Base-by-base conservation (phyloP, 805 yeast genomes). In the Saturnispora saitoi region DNA sequence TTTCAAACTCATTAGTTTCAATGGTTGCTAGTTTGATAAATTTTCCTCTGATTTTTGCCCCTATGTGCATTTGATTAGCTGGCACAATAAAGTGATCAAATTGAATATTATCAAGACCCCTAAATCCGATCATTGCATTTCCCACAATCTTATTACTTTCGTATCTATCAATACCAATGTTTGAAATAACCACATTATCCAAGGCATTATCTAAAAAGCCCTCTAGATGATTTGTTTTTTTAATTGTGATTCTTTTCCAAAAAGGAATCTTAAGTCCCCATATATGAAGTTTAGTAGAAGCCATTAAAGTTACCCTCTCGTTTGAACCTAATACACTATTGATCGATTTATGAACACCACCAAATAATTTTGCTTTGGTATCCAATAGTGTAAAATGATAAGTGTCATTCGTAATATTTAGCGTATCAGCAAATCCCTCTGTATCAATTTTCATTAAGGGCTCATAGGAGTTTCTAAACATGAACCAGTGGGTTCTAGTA, bases 11-110 rank as follows among this genome's bases (percentile, higher is more conserved):
- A 4, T 32, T 30, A 5, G 41, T 4, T 4, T 39, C 39, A 6
- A 50, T 15, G n/a, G 42, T 40, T 3, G 31, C 19, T 11, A 53
- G 24, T n/a, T 48, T 37, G 20, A 41, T 26, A 29, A 48, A 50
- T 7, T 8, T 22, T 6, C 38, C 45, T 7, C 26, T 15, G 8
- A 45, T 29, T n/a, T 34, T 30, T 11, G 48, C 14, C 6, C 54
- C 54, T 12, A 47, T 11, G 15, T 29, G 44, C 14, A 42, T 5
- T 31, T 47, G 46, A 29, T 42, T 22, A 19, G 34, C 8, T 10
- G 43, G 36, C 0, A 52, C 20, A 22, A 41, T 22, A 9, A 54
- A 34, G 14, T 43, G 14, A 4, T 49, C 43, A 1, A 56, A 31
- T 4, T 22, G 10, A 20, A 32, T 19, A 4, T 51, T 6, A 36